Evolutionary conservation across 768 basidiomycete species (phyloP).

Genomic region (Pluteus cervinus): DNA sequence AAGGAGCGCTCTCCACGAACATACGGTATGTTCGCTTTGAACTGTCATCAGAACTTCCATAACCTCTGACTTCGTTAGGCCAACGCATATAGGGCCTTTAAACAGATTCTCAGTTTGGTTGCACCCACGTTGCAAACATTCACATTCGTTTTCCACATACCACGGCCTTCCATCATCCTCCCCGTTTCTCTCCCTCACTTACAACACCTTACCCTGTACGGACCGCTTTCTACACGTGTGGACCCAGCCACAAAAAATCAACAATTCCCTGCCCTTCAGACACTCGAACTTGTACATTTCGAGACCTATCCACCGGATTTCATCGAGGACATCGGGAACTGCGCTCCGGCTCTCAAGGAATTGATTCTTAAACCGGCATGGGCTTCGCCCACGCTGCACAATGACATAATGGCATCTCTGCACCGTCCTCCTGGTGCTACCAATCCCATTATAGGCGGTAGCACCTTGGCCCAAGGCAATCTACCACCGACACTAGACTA

Average conservation of each 20-base stretch:
- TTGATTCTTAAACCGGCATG: constrained; percentile 14
- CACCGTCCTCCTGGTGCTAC: neutral
- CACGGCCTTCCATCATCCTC: constrained; percentile 12
- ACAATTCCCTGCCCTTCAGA: constrained; percentile 16
- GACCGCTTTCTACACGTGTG: constrained; percentile 18
- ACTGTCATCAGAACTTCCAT: no score
- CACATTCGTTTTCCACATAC: constrained; percentile 17
- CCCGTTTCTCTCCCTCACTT: constrained; percentile 18
- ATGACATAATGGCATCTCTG: constrained; percentile 11
- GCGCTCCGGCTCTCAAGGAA: constrained; percentile 14
- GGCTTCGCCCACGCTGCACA: constrained; percentile 12
- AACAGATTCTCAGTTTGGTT: constrained; percentile 13
- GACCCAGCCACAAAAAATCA: constrained; percentile 5
- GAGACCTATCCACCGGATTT: constrained; percentile 14
- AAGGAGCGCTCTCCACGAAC: no score
- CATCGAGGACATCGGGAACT: constrained; percentile 17
- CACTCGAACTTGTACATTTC: constrained; percentile 15
- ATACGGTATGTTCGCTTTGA: no score
- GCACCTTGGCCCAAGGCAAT: constrained; percentile 8
- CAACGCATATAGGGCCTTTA: constrained; percentile 11
- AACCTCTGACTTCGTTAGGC: no score
- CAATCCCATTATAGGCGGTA: neutral
- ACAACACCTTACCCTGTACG: constrained; percentile 18
- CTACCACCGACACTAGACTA: no score
- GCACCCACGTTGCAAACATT: constrained; percentile 17